These are phyloP conservation scores for Graphilbum ipis-grandicollis DNA, from an alignment of 2,329 filamentous ascomycete species.

Conservation along the genomic window DNA sequence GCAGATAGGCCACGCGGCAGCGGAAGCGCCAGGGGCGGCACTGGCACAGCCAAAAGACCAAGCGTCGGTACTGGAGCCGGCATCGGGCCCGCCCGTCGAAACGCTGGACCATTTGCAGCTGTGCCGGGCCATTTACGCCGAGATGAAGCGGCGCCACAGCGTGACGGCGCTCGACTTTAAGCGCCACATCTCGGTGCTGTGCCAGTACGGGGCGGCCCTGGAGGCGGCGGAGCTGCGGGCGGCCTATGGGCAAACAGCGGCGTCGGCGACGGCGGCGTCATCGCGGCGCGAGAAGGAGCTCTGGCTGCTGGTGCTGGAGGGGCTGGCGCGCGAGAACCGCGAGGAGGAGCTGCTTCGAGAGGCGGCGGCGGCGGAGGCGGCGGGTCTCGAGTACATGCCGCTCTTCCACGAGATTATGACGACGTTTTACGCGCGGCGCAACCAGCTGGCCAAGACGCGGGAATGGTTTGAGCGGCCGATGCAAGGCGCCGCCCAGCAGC, in stretches of 20 bases:
- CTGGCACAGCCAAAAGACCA: not conserved
- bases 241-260: slow-evolving; percentile 16
- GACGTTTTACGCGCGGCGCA: slow-evolving; percentile 39
- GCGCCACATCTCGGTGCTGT: slow-evolving; percentile 31
- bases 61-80: not conserved
- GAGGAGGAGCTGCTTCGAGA: slow-evolving; percentile 40
- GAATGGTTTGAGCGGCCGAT: slow-evolving; percentile 47
- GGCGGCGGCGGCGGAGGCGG: slow-evolving; percentile 16
- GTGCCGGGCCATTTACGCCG: slow-evolving; percentile 24
- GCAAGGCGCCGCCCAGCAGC: slow-evolving; percentile 15
- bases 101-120: slow-evolving; percentile 27
- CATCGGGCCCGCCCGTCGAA: too few species aligned
- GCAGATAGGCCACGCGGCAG: too few species aligned
- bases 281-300: slow-evolving; percentile 15
- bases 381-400: slow-evolving; percentile 25
- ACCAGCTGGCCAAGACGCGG: slow-evolving; percentile 43
- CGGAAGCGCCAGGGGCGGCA: too few species aligned
- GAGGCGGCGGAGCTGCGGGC: slow-evolving; percentile 31
- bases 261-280: not conserved
- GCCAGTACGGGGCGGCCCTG: slow-evolving; percentile 33
- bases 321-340: slow-evolving; percentile 42
- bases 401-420: slow-evolving; percentile 37
- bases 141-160: slow-evolving; percentile 13
- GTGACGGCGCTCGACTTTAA: slow-evolving; percentile 17
- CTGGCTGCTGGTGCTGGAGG: slow-evolving; percentile 37